Evolutionary conservation across 371 early-diverging fungal genomes (phyloP).

Genomic region (Mucor piriformis): DNA sequence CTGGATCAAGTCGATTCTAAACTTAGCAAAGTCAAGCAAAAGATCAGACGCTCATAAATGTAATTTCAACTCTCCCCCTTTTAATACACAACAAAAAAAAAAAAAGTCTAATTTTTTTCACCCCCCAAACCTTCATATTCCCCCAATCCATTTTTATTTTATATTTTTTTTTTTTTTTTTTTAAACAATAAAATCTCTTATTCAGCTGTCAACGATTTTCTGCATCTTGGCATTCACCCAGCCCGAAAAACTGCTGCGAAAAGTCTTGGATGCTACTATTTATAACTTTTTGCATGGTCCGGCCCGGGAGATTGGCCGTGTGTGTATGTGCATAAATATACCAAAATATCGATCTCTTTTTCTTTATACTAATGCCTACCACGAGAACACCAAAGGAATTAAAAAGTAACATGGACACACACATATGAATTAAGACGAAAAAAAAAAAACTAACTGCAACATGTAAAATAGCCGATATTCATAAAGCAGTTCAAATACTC

Average conservation of each 20-base stretch:
- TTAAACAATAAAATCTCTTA: background rate
- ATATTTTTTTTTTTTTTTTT: background rate
- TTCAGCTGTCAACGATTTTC: background rate
- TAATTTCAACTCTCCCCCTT: background rate
- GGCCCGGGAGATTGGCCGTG: background rate
- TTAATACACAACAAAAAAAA: no score
- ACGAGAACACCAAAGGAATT: slow-evolving; percentile 12
- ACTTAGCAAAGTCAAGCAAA: slow-evolving; percentile 52
- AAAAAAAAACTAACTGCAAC: no score
- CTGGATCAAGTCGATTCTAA: slow-evolving; percentile 57
- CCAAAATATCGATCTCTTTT: background rate
- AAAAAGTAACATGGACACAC: background rate
- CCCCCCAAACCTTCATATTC: background rate
- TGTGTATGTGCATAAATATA: background rate
- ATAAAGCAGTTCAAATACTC: slow-evolving; percentile 38
- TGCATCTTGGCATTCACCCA: no score
- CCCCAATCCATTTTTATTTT: background rate
- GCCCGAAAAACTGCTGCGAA: no score
- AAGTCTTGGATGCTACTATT: no score
- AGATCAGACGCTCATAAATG: slow-evolving; percentile 29
- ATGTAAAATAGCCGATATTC: slow-evolving; percentile 29
- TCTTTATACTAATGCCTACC: slow-evolving; percentile 1
- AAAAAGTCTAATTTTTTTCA: no score
- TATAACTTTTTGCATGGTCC: no score
- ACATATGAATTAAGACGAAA: no score